A percentile compares a stretch with the other conserved stretches of the same genome.
Conservation (phyloP, 352 stramenopile species). For the Phytophthora colocasiae region DNA sequence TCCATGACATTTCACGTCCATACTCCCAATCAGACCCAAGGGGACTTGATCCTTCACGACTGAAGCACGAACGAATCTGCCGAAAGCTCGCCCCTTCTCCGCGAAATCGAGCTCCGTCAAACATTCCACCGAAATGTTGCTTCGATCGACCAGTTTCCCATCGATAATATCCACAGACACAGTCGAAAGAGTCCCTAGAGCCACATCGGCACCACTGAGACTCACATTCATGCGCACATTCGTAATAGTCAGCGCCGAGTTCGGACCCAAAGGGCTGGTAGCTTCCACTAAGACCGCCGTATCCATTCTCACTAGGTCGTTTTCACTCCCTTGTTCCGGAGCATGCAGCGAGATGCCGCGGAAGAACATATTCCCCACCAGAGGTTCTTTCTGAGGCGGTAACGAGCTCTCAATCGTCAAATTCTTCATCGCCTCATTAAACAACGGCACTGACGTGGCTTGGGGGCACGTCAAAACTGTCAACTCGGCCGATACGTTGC, state of each 20-base stretch:
- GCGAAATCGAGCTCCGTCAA: conserved; percentile 54
- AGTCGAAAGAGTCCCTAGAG: conserved; percentile 61
- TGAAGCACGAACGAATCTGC: conserved; percentile 72
- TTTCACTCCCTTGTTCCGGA: conserved; percentile 50
- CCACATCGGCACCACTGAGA: conserved; percentile 45
- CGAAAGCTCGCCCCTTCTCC: conserved; percentile 57
- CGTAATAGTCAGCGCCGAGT: conserved; percentile 64
- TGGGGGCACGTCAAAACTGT: conserved; percentile 70
- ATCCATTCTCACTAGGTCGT: conserved; percentile 51
- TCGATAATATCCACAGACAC: conserved; percentile 62
- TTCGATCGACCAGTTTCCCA: conserved; percentile 58
- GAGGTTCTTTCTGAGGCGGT: conserved; percentile 63
- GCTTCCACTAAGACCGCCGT: conserved; percentile 74
- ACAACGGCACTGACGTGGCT: conserved; percentile 73
- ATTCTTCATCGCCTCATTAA: conserved; percentile 76
- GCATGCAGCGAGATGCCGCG: conserved; percentile 58
- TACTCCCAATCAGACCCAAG: conserved; percentile 55
- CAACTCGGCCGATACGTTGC: conserved; percentile 57
- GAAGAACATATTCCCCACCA: conserved; percentile 76
- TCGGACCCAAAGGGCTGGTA: conserved; percentile 65
- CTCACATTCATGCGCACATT: conserved; percentile 70
- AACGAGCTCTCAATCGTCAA: conserved; percentile 68
- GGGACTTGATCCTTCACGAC: conserved; percentile 56
- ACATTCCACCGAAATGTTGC: conserved; percentile 80
- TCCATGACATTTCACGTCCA: conserved; percentile 70